Percentiles rank a stretch among this genome's conserved stretches.
Conservation (phyloP, 2,329 filamentous ascomycete genomes). For the Fusarium guadeloupense region DNA sequence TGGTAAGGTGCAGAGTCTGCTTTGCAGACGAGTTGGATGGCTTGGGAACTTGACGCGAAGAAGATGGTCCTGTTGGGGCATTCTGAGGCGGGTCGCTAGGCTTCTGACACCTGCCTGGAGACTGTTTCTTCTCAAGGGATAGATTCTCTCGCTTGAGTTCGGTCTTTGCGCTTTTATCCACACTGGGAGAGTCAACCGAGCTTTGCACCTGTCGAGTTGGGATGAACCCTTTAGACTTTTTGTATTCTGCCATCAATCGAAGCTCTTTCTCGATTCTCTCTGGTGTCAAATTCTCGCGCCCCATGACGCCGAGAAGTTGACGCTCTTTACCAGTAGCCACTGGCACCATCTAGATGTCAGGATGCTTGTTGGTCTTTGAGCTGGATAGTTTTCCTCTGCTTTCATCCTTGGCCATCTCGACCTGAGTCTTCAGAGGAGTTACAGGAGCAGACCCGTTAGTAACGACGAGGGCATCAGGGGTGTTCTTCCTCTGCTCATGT, state of each 20-base stretch:
- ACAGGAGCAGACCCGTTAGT: neutral
- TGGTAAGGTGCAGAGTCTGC: neutral
- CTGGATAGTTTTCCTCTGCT: neutral
- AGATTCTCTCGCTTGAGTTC: neutral
- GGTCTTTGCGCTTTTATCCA: neutral
- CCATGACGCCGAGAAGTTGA: conserved; percentile 7
- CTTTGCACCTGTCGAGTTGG: conserved; percentile 28
- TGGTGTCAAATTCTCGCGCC: neutral
- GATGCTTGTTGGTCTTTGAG: conserved; percentile 3
- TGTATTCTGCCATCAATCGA: conserved; percentile 7
- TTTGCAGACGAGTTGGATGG: conserved; percentile 17
- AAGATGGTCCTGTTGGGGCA: conserved; percentile 22
- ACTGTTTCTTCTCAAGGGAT: neutral
- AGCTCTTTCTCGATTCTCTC: conserved; percentile 17
- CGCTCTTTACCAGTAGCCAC: conserved; percentile 22
- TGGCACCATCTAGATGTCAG: conserved; percentile 27
- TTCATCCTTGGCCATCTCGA: conserved; percentile 11
- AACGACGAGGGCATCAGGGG: neutral
- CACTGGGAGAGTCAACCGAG: conserved; percentile 1
- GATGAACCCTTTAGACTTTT: conserved; percentile 24
- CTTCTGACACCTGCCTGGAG: neutral
- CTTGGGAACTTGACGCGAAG: conserved; percentile 6
- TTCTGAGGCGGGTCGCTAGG: conserved; percentile 5
- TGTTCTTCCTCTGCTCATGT: neutral
- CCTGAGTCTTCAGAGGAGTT: conserved; percentile 2